Evolutionary conservation across 176 grass and related monocot genomes (phyloP).

Genomic region (Alopecurus myosuroides): DNA sequence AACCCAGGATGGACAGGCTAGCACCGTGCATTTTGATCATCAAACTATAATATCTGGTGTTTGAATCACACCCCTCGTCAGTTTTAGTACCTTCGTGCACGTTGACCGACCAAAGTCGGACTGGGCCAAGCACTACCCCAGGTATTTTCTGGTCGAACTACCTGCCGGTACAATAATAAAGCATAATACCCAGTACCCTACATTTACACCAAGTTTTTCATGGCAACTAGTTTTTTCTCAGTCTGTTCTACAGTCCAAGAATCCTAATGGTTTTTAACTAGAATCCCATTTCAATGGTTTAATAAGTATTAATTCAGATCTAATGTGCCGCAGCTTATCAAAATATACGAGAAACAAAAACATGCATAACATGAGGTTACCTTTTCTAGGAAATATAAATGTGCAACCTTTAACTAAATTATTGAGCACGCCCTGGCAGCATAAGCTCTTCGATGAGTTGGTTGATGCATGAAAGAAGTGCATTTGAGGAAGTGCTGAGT

Average conservation of each 20-base stretch:
- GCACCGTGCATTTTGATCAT: background rate
- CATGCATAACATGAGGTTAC: background rate
- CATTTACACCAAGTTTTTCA: background rate
- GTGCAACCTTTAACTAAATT: background rate
- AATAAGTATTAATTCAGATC: background rate
- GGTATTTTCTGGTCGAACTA: background rate
- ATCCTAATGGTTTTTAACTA: background rate
- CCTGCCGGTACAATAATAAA: background rate
- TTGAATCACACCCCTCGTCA: background rate
- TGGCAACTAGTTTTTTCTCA: conserved; percentile 4
- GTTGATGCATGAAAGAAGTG: background rate
- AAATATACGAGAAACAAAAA: background rate
- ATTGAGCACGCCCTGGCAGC: background rate
- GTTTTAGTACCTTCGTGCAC: background rate
- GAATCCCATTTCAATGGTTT: background rate
- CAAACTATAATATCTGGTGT: background rate
- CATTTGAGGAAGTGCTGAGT: background rate
- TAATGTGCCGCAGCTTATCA: background rate
- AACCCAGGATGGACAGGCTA: background rate
- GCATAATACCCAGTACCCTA: background rate
- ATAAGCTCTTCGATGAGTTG: conserved; percentile 2
- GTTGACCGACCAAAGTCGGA: background rate
- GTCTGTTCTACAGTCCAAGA: background rate
- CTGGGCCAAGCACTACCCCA: background rate
- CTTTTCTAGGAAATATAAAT: background rate